These are phyloP conservation scores for Phaffomyces antillensis DNA, from an alignment of 805 yeast genomes.

Conservation along the genomic window DNA sequence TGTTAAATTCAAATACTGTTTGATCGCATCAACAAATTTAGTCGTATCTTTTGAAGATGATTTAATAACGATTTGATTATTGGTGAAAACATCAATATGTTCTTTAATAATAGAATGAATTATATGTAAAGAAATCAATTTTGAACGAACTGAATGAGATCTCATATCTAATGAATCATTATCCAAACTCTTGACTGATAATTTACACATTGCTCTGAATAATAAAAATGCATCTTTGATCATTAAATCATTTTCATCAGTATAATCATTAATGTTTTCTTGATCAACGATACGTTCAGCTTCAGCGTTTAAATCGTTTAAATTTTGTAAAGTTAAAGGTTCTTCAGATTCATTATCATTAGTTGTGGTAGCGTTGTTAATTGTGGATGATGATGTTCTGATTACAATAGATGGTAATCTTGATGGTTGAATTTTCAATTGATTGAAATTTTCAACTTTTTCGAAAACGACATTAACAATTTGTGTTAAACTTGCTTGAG, in stretches of 20 bases:
- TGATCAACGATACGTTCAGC: constrained; percentile 47
- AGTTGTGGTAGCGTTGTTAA: constrained; percentile 1
- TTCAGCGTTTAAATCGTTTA: constrained; percentile 50
- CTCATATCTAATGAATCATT: constrained; percentile 73
- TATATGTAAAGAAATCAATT: constrained; percentile 78
- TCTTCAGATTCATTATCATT: constrained; percentile 14
- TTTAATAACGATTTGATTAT: constrained; percentile 47
- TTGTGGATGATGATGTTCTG: constrained; percentile 12
- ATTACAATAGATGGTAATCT: constrained; percentile 5
- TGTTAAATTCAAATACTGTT: constrained; percentile 76
- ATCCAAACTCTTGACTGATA: constrained; percentile 80
- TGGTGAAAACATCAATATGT: constrained; percentile 73
- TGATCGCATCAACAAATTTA: constrained; percentile 67
- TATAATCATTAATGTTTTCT: constrained; percentile 32
- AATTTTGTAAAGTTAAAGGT: constrained; percentile 51
- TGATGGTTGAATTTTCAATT: not conserved
- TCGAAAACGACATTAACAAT: constrained; percentile 82
- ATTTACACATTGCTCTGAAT: constrained; percentile 90
- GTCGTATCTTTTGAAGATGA: constrained; percentile 48
- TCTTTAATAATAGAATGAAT: constrained; percentile 80
- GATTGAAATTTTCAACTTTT: constrained; percentile 41
- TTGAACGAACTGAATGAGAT: constrained; percentile 89
- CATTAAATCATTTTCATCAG: constrained; percentile 57
- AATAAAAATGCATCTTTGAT: constrained; percentile 89
- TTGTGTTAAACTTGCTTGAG: constrained; percentile 92